Base-by-base conservation (phyloP, 139 green algal genomes). In the Picochlorum costavermella region DNA sequence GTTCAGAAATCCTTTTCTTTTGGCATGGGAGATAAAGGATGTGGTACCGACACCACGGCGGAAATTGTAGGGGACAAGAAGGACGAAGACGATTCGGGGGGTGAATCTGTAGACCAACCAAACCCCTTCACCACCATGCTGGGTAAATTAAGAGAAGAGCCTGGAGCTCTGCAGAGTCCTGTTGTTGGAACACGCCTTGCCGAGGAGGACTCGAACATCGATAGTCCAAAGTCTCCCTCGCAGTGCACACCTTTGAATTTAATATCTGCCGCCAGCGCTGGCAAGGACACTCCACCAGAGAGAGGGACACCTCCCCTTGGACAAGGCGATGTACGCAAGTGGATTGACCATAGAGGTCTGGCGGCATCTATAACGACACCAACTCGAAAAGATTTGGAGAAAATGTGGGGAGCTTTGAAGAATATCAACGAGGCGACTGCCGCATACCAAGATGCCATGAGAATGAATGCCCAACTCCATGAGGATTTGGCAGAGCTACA, bases 301-400 rank as follows among this genome's bases (percentile, higher is more conserved):
- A 40, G 33, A 40, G 33, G 33, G n/a, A 76, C 70, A 6, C 64
- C 64, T 29, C 56, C 46, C 17, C 63, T 71, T 3, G 70, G 70
- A 16, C 30, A 64, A 11, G 71, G 71, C 25, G 65, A 63, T 68
- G 6, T 77, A 23, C 60, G 30, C 2, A 36, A 23, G 23, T 77
- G 71, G 71, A 64, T 77, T 53, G 59, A 73, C 31, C 64, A 65
- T 20, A 65, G 71, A 17, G 71, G 71, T 23, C 33, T 77, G 65
- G 11, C 50, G 0, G n/a, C 31, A 12, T 25, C 43, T 4, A 53
- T 77, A 14, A 65, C 16, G 28, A 69, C 71, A 2, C 71, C 71
- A 25, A 60, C 65, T 4, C 36, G 48, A 44, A 30, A 29, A 14
- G 71, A 77, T 26, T 46, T 77, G 13, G 50, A 56, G 28, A 62